phyloP scores from a whole-genome alignment of 1,284 basidiomycete species.

The Heimioporus retisporus region DNA sequence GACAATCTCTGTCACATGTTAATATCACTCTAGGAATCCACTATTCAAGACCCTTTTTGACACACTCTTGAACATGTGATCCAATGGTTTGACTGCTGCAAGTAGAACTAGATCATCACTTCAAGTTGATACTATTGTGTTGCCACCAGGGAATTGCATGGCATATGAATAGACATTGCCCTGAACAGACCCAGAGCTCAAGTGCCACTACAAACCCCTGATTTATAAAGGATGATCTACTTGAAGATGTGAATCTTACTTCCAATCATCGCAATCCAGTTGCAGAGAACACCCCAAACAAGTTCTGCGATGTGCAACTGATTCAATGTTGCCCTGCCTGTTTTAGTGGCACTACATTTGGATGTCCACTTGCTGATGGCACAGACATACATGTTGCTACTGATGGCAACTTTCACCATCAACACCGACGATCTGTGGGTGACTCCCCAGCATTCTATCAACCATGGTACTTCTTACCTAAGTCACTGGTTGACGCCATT shows the following conservation, averaged over 20 bases:
- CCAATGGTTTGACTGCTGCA: constrained; percentile 13
- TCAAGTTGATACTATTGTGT: too few species aligned
- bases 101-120: neutral
- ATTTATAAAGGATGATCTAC: too few species aligned
- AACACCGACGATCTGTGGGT: neutral
- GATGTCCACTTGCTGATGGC: neutral
- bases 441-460: constrained; percentile 1
- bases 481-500: neutral
- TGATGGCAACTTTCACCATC: constrained; percentile 19
- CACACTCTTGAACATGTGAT: neutral
- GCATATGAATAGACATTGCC: too few species aligned
- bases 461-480: constrained; percentile 2
- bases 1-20: too few species aligned
- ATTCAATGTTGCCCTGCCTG: constrained; percentile 20
- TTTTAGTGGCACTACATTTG: constrained; percentile 3
- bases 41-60: neutral
- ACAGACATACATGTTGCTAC: constrained; percentile 9
- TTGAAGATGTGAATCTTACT: too few species aligned
- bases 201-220: too few species aligned
- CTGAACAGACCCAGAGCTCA: neutral
- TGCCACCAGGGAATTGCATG: too few species aligned
- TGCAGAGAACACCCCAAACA: too few species aligned
- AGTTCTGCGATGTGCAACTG: neutral
- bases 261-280: too few species aligned
- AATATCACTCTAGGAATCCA: neutral